A percentile compares a stretch with the other conserved stretches of the same genome.
Evolutionary conservation across 1,284 basidiomycete species (phyloP).

Genomic region (Puccinia novopanici): DNA sequence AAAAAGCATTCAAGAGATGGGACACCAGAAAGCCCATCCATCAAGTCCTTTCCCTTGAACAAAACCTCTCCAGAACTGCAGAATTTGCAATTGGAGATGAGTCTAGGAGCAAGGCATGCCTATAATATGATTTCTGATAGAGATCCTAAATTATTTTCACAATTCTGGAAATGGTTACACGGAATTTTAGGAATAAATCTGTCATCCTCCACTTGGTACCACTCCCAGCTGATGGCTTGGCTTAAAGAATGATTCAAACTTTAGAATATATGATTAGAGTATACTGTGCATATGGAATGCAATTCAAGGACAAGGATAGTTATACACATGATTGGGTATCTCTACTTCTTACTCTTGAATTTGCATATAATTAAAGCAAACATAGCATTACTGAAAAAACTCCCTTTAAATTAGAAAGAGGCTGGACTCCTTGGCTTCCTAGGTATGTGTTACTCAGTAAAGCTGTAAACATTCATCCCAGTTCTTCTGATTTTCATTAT

Average conservation of each 20-base stretch:
- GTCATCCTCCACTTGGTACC: constrained; percentile 62
- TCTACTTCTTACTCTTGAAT: neutral
- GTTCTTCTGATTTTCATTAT: too few species aligned
- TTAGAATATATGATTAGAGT: neutral
- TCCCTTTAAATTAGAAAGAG: neutral
- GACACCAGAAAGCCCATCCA: too few species aligned
- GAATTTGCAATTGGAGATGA: too few species aligned
- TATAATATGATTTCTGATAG: too few species aligned
- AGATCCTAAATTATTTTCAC: too few species aligned
- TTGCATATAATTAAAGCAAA: neutral
- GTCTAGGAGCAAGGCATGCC: too few species aligned
- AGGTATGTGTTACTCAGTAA: neutral
- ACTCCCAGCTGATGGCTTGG: constrained; percentile 56
- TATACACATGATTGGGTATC: too few species aligned
- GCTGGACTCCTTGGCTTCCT: neutral
- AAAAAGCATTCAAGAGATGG: too few species aligned
- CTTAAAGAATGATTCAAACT: constrained; percentile 17
- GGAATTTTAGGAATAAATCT: constrained; percentile 59
- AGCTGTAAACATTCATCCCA: neutral
- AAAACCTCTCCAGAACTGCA: too few species aligned
- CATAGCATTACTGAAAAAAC: neutral
- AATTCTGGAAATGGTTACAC: constrained; percentile 62
- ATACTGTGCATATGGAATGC: constrained; percentile 3
- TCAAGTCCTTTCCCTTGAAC: too few species aligned
- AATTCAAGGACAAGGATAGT: too few species aligned